Percentiles rank a stretch among this genome's conserved stretches.
phyloP scores from a whole-genome alignment of 2,329 filamentous ascomycete genomes.

The Fusarium aywerte region DNA sequence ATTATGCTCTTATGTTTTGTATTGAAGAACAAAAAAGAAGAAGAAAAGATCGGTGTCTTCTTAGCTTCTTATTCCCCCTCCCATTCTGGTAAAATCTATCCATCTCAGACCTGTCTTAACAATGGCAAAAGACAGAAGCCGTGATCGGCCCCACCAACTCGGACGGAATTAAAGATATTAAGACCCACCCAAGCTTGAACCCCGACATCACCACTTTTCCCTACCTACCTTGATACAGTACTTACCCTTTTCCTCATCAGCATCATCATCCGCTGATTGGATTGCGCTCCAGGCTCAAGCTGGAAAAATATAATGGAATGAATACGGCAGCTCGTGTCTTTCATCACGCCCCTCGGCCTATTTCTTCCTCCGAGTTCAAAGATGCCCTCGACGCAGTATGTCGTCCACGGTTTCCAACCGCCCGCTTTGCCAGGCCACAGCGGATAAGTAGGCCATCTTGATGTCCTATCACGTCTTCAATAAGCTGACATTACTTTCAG shows the following conservation, averaged over 20 bases:
- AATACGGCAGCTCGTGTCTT: constrained; percentile 49
- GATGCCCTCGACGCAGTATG: constrained; percentile 63
- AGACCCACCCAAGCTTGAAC: constrained; percentile 28
- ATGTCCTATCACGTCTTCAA: not conserved
- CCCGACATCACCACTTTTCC: constrained; percentile 28
- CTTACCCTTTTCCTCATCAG: not conserved
- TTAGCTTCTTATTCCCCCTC: not conserved
- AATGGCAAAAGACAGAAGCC: not conserved
- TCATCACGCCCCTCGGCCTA: constrained; percentile 53
- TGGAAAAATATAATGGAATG: constrained; percentile 51
- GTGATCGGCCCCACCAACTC: constrained; percentile 19
- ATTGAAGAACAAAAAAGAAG: not conserved
- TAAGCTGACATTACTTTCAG: constrained; percentile 52
- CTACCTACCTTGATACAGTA: not conserved
- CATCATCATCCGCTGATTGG: constrained; percentile 17
- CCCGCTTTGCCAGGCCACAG: constrained; percentile 50
- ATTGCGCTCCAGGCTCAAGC: constrained; percentile 29
- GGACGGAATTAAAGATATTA: constrained; percentile 15
- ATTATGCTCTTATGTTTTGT: not conserved
- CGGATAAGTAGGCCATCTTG: constrained; percentile 54
- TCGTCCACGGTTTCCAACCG: constrained; percentile 60
- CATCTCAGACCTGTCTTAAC: not conserved
- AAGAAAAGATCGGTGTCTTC: too few relatives aligned
- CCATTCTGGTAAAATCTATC: not conserved
- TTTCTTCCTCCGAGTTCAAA: constrained; percentile 53